phyloP scores from a whole-genome alignment of 148 eudicot genomes.

The Drosera capensis region DNA sequence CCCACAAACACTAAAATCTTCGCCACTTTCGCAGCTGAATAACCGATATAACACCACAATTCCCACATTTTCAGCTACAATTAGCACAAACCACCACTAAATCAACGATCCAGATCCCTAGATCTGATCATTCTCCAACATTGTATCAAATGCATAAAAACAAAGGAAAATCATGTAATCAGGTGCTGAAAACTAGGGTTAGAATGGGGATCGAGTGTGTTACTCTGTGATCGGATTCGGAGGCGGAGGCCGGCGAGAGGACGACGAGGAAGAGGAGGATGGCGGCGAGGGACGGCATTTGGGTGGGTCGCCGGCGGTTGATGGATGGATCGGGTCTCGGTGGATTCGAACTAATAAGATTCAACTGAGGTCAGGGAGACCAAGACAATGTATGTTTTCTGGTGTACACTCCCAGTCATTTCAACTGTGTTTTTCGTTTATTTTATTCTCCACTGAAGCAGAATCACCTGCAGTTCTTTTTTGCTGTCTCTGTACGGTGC shows the following conservation, averaged over 20 bases:
- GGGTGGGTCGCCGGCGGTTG: too few relatives aligned
- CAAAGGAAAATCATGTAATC: neutral
- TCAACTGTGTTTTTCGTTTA: too few relatives aligned
- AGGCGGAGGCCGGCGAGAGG: conserved; percentile 1
- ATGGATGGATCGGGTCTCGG: too few relatives aligned
- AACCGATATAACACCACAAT: neutral
- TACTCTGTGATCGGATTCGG: conserved; percentile 5
- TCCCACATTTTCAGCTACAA: neutral
- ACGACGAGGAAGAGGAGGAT: neutral
- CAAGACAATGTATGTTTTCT: too few relatives aligned
- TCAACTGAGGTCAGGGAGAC: too few relatives aligned
- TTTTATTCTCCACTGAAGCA: too few relatives aligned
- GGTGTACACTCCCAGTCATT: too few relatives aligned
- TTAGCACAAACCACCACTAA: neutral
- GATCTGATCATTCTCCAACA: neutral
- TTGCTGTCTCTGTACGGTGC: too few relatives aligned
- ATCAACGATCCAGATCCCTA: neutral
- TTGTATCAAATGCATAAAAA: neutral
- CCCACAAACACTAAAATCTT: neutral
- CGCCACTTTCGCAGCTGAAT: too few relatives aligned
- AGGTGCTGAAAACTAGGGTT: neutral
- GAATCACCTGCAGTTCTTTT: too few relatives aligned
- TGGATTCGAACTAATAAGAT: too few relatives aligned
- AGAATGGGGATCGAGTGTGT: neutral
- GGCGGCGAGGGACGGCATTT: neutral